phyloP scores from a whole-genome alignment of 2,329 filamentous ascomycete genomes.

The Diaporthe sp. region DNA sequence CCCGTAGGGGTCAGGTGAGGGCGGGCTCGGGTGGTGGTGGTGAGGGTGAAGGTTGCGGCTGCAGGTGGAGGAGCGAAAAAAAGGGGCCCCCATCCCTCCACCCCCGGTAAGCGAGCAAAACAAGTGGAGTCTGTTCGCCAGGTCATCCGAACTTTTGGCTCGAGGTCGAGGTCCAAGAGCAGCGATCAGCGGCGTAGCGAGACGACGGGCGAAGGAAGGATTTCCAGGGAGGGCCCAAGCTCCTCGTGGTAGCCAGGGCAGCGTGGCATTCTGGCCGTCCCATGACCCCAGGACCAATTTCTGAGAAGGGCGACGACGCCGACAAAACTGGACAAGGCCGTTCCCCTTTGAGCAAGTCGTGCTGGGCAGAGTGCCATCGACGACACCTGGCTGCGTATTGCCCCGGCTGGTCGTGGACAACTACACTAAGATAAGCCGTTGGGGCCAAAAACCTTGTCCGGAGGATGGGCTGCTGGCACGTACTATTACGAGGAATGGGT shows the following conservation, averaged over 20 bases:
- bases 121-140: conserved; percentile 28
- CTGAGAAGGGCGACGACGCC: conserved; percentile 11
- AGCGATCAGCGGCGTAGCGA: conserved; percentile 15
- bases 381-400: background rate
- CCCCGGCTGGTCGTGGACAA: background rate
- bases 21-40: background rate
- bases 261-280: conserved; percentile 2
- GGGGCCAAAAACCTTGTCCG: conserved; percentile 31
- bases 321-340: background rate
- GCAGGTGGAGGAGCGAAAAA: conserved; percentile 15
- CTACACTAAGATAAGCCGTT: conserved; percentile 8
- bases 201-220: conserved; percentile 25
- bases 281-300: conserved; percentile 25
- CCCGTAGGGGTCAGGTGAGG: conserved; percentile 4
- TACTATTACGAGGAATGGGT: conserved; percentile 16
- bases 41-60: conserved; percentile 17
- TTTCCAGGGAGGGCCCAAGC: conserved; percentile 10
- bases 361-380: conserved; percentile 22
- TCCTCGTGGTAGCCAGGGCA: conserved; percentile 15
- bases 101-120: conserved; percentile 25
- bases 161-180: conserved; percentile 19
- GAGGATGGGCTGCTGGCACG: background rate
- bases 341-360: background rate
- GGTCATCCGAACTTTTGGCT: conserved; percentile 27
- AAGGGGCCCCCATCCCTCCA: conserved; percentile 17